Evolutionary conservation across 2,329 filamentous ascomycete genomes (phyloP), one percentile per base, ranked within the genome.

Genomic region (Thyridium curvatum): DNA sequence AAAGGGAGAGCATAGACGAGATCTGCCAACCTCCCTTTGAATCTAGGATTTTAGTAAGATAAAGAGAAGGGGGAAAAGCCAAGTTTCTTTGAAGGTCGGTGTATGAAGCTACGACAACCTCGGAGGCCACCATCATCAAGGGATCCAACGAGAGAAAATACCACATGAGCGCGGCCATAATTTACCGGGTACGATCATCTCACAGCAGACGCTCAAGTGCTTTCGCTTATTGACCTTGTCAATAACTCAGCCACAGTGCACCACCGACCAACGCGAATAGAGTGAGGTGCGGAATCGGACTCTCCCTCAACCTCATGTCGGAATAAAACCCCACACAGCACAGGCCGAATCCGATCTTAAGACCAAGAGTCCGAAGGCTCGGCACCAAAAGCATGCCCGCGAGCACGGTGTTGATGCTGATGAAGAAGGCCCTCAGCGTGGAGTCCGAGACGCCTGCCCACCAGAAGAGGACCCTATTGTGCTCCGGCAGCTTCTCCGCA

Each of bases 241-340:
- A 9, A 18, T 34, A 15, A 17, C 18, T 17, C 12, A 34, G 18
- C 32, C 32, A 36, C 34, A 36, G 18, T 18, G 34, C 21, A 36
- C 4, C n/a, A 18, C 34, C 34, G 17, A 30, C 26, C 34, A 36
- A 21, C 21, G 13, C 8, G 26, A 36, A 36, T 18, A 36, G 34
- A 18, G 26, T 36, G 17, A 36, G 34, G 13, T 36, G 34, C 18
- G 34, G 34, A n/a, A 36, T 36, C 12, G 34, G 34, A 17, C 34
- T 36, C 21, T 36, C 34, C 34, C 34, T 17, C 21, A 36, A 21
- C 34, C 29, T 36, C 8, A 36, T 7, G 34, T 36, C 34, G 13
- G 34, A 36, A 18, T 36, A 36, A 30, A 36, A 36, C 8, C 34
- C 34, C 12, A 36, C 26, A 13, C 34, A 36, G 4, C n/a, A 15